phyloP scores from a whole-genome alignment of 257 asterid genomes.

The Ilex asprella region DNA sequence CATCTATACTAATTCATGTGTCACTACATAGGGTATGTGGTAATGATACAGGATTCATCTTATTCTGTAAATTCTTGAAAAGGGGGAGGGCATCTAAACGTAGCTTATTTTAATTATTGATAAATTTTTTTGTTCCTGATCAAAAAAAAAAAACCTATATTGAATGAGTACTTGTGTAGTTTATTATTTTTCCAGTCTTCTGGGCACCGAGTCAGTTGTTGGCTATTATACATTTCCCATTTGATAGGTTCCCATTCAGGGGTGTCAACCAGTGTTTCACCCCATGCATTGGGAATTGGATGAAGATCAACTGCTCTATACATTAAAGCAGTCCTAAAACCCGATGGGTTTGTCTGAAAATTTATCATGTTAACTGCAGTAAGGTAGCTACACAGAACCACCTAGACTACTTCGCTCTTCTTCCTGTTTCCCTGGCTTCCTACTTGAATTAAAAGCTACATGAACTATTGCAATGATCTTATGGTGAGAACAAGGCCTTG shows the following conservation, averaged over 20 bases:
- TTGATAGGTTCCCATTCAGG: too few relatives aligned
- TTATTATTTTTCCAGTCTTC: slow-evolving; percentile 6
- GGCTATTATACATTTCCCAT: too few relatives aligned
- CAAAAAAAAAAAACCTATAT: too few relatives aligned
- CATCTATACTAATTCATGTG: slow-evolving; percentile 4
- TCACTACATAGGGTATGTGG: too few relatives aligned
- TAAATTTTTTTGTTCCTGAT: too few relatives aligned
- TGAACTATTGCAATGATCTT: slow-evolving; percentile 22
- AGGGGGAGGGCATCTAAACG: too few relatives aligned
- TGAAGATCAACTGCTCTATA: slow-evolving; percentile 5
- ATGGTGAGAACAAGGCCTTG: slow-evolving; percentile 33
- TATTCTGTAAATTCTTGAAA: too few relatives aligned
- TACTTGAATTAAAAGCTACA: slow-evolving; percentile 39
- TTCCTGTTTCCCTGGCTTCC: slow-evolving; percentile 41
- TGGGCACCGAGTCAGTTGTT: too few relatives aligned
- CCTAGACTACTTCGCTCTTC: slow-evolving; percentile 29
- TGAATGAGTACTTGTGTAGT: neutral
- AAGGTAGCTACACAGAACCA: slow-evolving; percentile 27
- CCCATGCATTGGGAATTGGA: too few relatives aligned
- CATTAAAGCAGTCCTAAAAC: slow-evolving; percentile 32
- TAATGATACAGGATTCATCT: too few relatives aligned
- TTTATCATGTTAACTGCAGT: slow-evolving; percentile 34
- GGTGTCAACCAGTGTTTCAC: too few relatives aligned
- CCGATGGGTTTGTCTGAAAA: slow-evolving; percentile 25
- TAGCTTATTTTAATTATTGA: too few relatives aligned